Base-by-base conservation (phyloP, 495 filamentous ascomycete species). In the Rusavskia elegans region DNA sequence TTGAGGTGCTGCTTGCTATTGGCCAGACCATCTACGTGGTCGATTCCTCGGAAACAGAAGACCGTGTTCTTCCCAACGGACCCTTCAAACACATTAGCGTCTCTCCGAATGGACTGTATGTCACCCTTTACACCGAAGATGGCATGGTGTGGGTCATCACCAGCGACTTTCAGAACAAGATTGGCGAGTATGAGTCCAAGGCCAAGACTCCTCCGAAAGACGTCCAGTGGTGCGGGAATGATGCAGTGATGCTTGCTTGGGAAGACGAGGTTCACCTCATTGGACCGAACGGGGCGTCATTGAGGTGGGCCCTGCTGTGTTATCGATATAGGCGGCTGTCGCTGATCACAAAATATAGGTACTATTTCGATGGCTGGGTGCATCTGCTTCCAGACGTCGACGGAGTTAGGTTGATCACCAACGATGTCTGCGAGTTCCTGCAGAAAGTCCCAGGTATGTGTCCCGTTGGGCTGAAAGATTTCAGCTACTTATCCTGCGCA, bases 211-310 rank as follows among this genome's bases (percentile, higher is more conserved):
- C 80, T 1, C 93, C 92, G 1, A 87, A 87, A 60, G 82, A 89
- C 51, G 74, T 98, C 49, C 81, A 88, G 55, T 98, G 92, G 92
- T 97, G 92, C 66, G 90, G 92, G 16, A 93, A 95, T 54, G 87
- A 96, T 66, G 85, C 88, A 7, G 87, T 96, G 9, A 81, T 94
- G 44, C 78, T 97, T 54, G 88, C 87, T 14, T 98, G 92, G 92
- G 92, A 95, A 59, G 92, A 98, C 66, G 92, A 98, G 59, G 82
- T 97, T n/a, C 92, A 96, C 62, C 74, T 98, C 42, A 83, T 97
- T 51, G 89, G 89, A 1, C 88, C 87, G 0, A 83, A 81, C 46
- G 87, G 85, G 38, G 78, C 82, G 11, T 76, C 85, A 39, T 76
- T 88, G 35, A 81, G 79, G 74, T 79, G 64, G 57, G 68, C 46